Evolutionary conservation across 805 yeast genomes (phyloP).

Genomic region (Sugiyamaella qingdaonensis): DNA sequence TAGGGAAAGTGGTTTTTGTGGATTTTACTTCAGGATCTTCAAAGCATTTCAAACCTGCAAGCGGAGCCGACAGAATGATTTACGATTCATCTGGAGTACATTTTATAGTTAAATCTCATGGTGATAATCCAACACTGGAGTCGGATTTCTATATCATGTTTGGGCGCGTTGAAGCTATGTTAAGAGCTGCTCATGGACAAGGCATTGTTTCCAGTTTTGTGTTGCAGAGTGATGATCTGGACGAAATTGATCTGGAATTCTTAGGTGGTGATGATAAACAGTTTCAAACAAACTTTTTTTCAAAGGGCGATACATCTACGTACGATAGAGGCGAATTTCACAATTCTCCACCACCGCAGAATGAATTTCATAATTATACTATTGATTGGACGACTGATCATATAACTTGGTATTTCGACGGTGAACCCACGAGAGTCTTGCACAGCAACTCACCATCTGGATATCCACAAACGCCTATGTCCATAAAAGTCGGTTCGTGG

Average conservation of each 20-base stretch:
- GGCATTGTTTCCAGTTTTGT: constrained; percentile 81
- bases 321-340: constrained; percentile 80
- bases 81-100: constrained; percentile 53
- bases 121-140: constrained; percentile 71
- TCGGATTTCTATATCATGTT: constrained; percentile 85
- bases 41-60: constrained; percentile 5
- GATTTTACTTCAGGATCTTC: constrained; percentile 41
- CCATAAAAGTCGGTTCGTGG: constrained; percentile 57
- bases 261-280: constrained; percentile 72
- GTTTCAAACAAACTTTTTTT: constrained; percentile 68
- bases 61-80: constrained; percentile 34
- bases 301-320: constrained; percentile 71
- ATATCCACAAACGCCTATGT: constrained; percentile 85
- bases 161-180: constrained; percentile 70
- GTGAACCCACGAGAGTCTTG: constrained; percentile 59
- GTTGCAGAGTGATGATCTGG: constrained; percentile 78
- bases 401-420: constrained; percentile 70
- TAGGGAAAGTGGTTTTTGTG: constrained; percentile 51
- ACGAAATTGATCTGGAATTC: constrained; percentile 87
- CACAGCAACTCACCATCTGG: constrained; percentile 54
- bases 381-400: constrained; percentile 74
- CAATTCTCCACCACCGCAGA: constrained; percentile 50
- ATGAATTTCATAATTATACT: constrained; percentile 67
- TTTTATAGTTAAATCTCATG: constrained; percentile 55
- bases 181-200: constrained; percentile 68